Evolutionary conservation across 768 basidiomycete species (phyloP).

Genomic region (Cystofilobasidium ferigula): DNA sequence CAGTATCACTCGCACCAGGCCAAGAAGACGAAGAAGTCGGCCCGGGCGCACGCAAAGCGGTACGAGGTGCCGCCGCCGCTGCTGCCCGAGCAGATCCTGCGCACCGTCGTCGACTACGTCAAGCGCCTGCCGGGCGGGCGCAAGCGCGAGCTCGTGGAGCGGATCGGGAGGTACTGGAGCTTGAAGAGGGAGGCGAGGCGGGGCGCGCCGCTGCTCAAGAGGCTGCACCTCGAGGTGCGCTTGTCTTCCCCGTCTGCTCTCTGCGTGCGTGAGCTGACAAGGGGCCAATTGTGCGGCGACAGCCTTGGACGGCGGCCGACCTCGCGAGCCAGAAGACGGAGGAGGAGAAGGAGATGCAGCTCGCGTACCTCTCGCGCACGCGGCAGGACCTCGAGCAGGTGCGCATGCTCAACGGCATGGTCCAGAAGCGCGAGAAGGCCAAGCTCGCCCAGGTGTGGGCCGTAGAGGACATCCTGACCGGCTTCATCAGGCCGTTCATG

Average conservation of each 20-base stretch:
- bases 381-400: slow-evolving; percentile 67
- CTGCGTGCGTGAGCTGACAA: too few relatives aligned
- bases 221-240: slow-evolving; percentile 70
- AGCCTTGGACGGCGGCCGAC: slow-evolving; percentile 72
- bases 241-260: not conserved
- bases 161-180: slow-evolving; percentile 90
- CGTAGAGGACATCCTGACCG: not conserved
- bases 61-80: slow-evolving; percentile 88
- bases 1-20: not conserved
- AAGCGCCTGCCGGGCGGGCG: slow-evolving; percentile 58
- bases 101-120: slow-evolving; percentile 65
- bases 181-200: slow-evolving; percentile 84
- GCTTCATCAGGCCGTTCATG: not conserved
- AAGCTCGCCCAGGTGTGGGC: slow-evolving; percentile 48
- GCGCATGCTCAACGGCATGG: slow-evolving; percentile 53
- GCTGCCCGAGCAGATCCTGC: slow-evolving; percentile 73
- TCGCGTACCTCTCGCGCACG: slow-evolving; percentile 58
- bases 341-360: slow-evolving; percentile 67
- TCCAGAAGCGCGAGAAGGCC: slow-evolving; percentile 65
- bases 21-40: slow-evolving; percentile 50
- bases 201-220: slow-evolving; percentile 84
- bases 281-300: not conserved
- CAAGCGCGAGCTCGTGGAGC: slow-evolving; percentile 61
- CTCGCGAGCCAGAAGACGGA: slow-evolving; percentile 57
- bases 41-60: slow-evolving; percentile 79